A percentile compares a stretch with the other conserved stretches of the same genome.
These are phyloP conservation scores for Ambrosia trifida DNA, from an alignment of 129 eudicot species.

Conservation along the genomic window DNA sequence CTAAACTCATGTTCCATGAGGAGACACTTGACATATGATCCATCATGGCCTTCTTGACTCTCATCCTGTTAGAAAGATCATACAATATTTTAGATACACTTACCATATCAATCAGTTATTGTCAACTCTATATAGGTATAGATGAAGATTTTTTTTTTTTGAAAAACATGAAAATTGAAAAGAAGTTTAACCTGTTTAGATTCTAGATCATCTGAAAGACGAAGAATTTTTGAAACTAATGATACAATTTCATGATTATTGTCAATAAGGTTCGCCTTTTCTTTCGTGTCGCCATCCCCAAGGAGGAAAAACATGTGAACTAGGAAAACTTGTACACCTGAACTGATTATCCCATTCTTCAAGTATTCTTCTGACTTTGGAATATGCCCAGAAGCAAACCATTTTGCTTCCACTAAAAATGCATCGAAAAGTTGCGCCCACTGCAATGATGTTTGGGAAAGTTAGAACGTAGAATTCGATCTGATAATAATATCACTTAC, in stretches of 20 bases:
- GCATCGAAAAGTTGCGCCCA: slow-evolving; percentile 52
- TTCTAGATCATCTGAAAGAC: slow-evolving; percentile 48
- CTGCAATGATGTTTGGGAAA: slow-evolving; percentile 11
- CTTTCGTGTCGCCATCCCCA: slow-evolving; percentile 29
- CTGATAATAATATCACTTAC: not conserved
- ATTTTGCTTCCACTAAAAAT: slow-evolving; percentile 54
- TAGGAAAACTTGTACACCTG: slow-evolving; percentile 45
- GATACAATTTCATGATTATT: slow-evolving; percentile 29
- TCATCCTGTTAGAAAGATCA: slow-evolving; percentile 37
- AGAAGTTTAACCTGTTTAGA: slow-evolving; percentile 19
- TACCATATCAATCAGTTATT: no score
- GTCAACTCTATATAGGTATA: no score
- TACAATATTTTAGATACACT: not conserved
- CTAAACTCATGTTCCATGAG: slow-evolving; percentile 36
- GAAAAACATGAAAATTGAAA: not conserved
- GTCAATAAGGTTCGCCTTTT: slow-evolving; percentile 2
- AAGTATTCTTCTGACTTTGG: slow-evolving; percentile 48
- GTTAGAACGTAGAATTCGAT: not conserved
- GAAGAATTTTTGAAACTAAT: slow-evolving; percentile 43
- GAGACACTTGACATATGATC: slow-evolving; percentile 48
- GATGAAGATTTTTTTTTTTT: not conserved
- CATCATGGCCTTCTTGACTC: slow-evolving; percentile 56
- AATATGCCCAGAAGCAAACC: slow-evolving; percentile 40
- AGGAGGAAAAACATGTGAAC: slow-evolving; percentile 47
- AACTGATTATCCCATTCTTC: slow-evolving; percentile 44